Percentiles rank a stretch among this genome's conserved stretches.
These are phyloP conservation scores for Penicillium salamii DNA, from an alignment of 495 filamentous ascomycete genomes.

Conservation along the genomic window DNA sequence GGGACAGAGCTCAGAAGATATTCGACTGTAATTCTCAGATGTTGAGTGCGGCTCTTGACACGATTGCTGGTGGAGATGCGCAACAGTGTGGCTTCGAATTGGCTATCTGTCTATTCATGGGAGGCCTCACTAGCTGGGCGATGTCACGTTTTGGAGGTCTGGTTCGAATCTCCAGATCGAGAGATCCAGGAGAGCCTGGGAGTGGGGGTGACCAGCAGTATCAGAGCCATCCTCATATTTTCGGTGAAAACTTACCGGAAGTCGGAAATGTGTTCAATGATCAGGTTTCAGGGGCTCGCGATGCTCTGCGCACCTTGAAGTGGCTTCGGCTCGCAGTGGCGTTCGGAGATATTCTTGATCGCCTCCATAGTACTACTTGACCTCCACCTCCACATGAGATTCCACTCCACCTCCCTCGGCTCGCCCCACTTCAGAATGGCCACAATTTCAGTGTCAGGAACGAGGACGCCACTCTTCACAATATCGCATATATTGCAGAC, in stretches of 20 bases:
- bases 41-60: slow-evolving; percentile 15
- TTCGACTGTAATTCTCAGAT: slow-evolving; percentile 3
- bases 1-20: slow-evolving; percentile 16
- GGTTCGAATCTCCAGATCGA: not conserved
- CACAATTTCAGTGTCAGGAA: too few relatives aligned
- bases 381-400: not conserved
- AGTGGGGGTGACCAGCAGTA: not conserved
- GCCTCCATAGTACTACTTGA: not conserved
- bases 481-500: too few relatives aligned
- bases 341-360: not conserved
- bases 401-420: not conserved
- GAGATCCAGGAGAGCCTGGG: not conserved
- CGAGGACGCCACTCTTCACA: too few relatives aligned
- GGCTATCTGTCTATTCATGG: slow-evolving; percentile 23
- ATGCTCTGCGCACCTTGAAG: not conserved
- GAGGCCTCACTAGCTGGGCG: slow-evolving; percentile 21
- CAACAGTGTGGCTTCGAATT: slow-evolving; percentile 20
- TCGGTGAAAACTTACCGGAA: not conserved
- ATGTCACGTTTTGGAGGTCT: not conserved
- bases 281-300: not conserved
- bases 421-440: too few relatives aligned
- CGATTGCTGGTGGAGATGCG: slow-evolving; percentile 13
- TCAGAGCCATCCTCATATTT: not conserved
- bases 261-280: not conserved
- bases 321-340: not conserved